These are phyloP conservation scores for Ananas comosus DNA, from an alignment of 176 grass and related monocot genomes.

Conservation along the genomic window DNA sequence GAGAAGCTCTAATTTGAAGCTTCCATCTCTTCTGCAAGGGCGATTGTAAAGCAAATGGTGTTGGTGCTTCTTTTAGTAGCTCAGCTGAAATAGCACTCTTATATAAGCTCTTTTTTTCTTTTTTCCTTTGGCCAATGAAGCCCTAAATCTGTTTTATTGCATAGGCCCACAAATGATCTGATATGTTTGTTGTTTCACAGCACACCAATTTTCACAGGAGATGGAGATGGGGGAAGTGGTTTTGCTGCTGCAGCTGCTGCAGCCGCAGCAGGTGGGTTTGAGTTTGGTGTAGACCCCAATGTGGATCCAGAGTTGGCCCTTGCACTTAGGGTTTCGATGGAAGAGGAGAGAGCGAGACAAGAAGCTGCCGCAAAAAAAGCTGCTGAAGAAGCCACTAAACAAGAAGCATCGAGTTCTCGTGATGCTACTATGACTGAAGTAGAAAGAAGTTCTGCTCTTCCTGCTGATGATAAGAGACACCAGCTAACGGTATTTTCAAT, in stretches of 20 bases:
- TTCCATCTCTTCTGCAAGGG: too few relatives aligned
- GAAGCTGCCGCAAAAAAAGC: conserved; percentile 49
- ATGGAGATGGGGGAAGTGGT: conserved; percentile 78
- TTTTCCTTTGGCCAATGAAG: too few relatives aligned
- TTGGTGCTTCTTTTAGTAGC: too few relatives aligned
- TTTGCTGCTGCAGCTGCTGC: conserved; percentile 94
- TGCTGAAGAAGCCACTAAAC: conserved; percentile 13
- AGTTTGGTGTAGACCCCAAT: conserved; percentile 98
- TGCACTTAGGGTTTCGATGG: conserved; percentile 90
- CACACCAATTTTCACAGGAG: conserved; percentile 94
- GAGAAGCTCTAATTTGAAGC: too few relatives aligned
- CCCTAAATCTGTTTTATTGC: too few relatives aligned
- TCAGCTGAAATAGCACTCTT: too few relatives aligned
- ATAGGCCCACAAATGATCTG: neutral
- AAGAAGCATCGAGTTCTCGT: conserved; percentile 13
- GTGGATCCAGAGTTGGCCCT: conserved; percentile 87
- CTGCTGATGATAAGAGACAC: conserved; percentile 4
- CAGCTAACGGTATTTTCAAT: conserved; percentile 7
- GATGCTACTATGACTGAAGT: conserved; percentile 20
- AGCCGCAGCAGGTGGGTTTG: conserved; percentile 71
- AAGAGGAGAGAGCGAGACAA: conserved; percentile 92
- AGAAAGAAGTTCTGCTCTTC: conserved; percentile 3
- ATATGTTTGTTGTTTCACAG: conserved; percentile 31
- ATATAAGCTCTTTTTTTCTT: too few relatives aligned
- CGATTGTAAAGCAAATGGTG: too few relatives aligned